Evolutionary conservation across 805 yeast genomes (phyloP).

Genomic region (Yarrowia osloensis): DNA sequence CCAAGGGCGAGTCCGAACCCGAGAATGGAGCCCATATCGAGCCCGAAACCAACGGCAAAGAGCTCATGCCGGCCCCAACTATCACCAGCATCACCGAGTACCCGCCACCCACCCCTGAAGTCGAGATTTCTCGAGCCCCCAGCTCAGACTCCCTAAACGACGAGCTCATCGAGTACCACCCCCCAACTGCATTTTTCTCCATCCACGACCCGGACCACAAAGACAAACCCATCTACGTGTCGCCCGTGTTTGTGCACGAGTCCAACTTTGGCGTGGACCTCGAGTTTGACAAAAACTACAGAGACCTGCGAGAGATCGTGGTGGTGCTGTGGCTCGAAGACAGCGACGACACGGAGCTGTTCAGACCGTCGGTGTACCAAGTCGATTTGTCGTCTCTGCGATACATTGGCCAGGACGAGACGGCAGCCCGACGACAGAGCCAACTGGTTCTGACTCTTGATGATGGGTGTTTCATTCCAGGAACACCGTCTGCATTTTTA

Average conservation of each 20-base stretch:
- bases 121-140: not conserved
- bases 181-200: slow-evolving; percentile 15
- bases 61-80: not conserved
- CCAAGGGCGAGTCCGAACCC: slow-evolving; percentile 15
- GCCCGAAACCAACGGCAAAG: not conserved
- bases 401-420: slow-evolving; percentile 26
- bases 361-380: not conserved
- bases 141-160: not conserved
- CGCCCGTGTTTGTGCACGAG: slow-evolving; percentile 12
- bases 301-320: slow-evolving; percentile 5
- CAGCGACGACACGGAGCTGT: not conserved
- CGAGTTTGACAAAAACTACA: slow-evolving; percentile 2
- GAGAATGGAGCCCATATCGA: not conserved
- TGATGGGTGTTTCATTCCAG: slow-evolving; percentile 22
- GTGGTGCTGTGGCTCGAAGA: slow-evolving; percentile 21
- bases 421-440: not conserved
- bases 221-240: slow-evolving; percentile 13
- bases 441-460: slow-evolving; percentile 5
- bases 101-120: not conserved
- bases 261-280: slow-evolving; percentile 13
- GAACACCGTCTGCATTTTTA: not conserved
- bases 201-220: slow-evolving; percentile 10
- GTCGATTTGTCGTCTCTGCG: slow-evolving; percentile 1
- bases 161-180: slow-evolving; percentile 19
- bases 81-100: not conserved